A percentile compares a stretch with the other conserved stretches of the same genome.
phyloP scores from a whole-genome alignment of 768 basidiomycete genomes.

The Trametes cinnabarina region DNA sequence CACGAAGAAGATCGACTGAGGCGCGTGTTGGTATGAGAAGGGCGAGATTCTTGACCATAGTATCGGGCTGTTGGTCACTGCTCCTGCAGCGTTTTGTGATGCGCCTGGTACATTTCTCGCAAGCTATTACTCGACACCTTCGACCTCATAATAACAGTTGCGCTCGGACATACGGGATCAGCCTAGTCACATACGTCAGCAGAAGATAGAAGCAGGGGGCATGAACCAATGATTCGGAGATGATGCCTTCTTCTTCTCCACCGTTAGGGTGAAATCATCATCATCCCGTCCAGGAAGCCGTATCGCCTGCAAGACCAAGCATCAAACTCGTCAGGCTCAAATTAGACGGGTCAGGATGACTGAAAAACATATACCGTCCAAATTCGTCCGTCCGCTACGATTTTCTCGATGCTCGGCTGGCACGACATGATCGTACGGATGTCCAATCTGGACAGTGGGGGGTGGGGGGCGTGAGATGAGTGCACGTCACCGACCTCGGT shows the following conservation, averaged over 20 bases:
- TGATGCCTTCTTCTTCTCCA: conserved; percentile 8
- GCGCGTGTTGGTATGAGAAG: no score
- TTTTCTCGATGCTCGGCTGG: conserved; percentile 41
- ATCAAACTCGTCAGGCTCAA: neutral
- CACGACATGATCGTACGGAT: conserved; percentile 41
- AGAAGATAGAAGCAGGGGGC: conserved; percentile 6
- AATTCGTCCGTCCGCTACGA: conserved; percentile 48
- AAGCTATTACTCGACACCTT: no score
- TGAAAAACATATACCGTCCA: conserved; percentile 50
- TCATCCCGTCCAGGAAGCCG: neutral
- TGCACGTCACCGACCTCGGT: conserved; percentile 45
- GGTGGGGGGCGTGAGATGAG: conserved; percentile 39
- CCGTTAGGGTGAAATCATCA: neutral
- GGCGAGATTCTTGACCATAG: no score
- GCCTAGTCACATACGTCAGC: no score
- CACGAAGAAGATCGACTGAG: neutral
- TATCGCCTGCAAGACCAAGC: neutral
- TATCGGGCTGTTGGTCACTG: no score
- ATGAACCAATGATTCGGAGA: conserved; percentile 22
- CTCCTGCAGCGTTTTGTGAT: no score
- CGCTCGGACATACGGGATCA: no score
- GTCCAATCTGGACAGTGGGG: conserved; percentile 38
- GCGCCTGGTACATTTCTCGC: no score
- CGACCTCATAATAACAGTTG: no score
- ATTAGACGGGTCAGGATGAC: no score